Evolutionary conservation across 768 basidiomycete genomes (phyloP).

Genomic region (Termitomyces sp.): DNA sequence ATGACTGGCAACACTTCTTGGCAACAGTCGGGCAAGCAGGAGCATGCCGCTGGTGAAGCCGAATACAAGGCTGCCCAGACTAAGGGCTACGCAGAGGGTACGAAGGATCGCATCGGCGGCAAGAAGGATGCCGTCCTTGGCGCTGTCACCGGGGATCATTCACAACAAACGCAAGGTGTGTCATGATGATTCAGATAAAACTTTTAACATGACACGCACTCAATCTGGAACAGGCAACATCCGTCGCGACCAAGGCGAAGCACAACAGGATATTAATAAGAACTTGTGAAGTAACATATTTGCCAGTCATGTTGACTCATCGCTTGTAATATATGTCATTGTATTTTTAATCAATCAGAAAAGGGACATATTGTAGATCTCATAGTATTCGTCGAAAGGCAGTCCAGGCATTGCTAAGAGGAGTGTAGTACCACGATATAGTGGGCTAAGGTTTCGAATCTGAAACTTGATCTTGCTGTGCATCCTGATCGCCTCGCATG

Average conservation of each 20-base stretch:
- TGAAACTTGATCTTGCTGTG: too few relatives aligned
- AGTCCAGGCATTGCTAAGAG: too few relatives aligned
- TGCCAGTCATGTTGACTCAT: too few relatives aligned
- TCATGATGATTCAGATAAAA: neutral
- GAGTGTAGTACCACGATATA: too few relatives aligned
- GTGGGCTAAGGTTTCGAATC: too few relatives aligned
- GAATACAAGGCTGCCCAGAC: conserved; percentile 45
- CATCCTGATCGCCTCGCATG: too few relatives aligned
- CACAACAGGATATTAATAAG: conserved; percentile 16
- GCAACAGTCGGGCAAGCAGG: conserved; percentile 45
- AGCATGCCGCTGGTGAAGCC: conserved; percentile 47
- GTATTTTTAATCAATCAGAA: too few relatives aligned
- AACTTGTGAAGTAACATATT: neutral
- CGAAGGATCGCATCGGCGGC: conserved; percentile 38
- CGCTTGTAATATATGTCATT: too few relatives aligned
- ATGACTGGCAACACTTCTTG: conserved; percentile 39
- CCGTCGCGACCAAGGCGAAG: conserved; percentile 21
- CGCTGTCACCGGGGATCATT: conserved; percentile 45
- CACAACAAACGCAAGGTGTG: conserved; percentile 38
- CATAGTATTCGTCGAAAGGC: too few relatives aligned
- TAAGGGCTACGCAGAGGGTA: conserved; percentile 48
- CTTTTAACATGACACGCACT: neutral
- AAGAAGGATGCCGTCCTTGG: conserved; percentile 46
- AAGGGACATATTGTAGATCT: too few relatives aligned
- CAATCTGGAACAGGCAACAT: conserved; percentile 33